These are phyloP conservation scores for Nigrospora oryzae DNA, from an alignment of 2,329 filamentous ascomycete species.

Conservation along the genomic window DNA sequence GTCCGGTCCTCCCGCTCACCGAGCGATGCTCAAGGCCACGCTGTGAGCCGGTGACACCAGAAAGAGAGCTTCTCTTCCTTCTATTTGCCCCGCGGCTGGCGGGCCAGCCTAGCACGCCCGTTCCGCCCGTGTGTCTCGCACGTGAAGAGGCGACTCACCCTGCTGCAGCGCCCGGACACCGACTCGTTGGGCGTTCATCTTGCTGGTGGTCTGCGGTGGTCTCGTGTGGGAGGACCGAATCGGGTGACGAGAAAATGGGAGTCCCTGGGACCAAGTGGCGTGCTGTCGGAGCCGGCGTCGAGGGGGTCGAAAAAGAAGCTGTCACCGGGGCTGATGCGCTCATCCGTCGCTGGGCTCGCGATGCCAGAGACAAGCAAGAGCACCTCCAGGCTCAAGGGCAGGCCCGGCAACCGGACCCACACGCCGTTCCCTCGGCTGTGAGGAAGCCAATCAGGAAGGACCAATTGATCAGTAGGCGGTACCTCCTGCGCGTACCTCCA, in stretches of 20 bases:
- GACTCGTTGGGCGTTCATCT: conserved; percentile 49
- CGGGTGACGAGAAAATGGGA: background rate
- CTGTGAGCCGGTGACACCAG: background rate
- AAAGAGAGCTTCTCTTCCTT: background rate
- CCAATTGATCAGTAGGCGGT: background rate
- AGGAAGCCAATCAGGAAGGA: background rate
- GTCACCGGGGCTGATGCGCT: background rate
- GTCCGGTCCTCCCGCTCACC: background rate
- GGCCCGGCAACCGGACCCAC: too few relatives aligned
- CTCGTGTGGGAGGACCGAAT: conserved; percentile 1
- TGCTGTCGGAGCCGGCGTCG: background rate
- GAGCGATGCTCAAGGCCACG: too few relatives aligned
- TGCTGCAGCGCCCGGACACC: conserved; percentile 51
- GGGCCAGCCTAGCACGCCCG: background rate
- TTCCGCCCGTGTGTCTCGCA: background rate
- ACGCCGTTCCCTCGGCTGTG: background rate
- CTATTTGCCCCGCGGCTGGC: background rate
- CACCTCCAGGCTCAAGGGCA: too few relatives aligned
- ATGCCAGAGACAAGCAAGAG: background rate
- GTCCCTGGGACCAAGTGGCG: background rate
- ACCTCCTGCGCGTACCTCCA: background rate
- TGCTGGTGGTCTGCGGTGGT: conserved; percentile 10
- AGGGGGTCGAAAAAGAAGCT: too few relatives aligned
- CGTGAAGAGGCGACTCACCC: conserved; percentile 30
- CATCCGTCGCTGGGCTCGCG: background rate